Evolutionary conservation across 768 basidiomycete genomes (phyloP).

Genomic region (Xanthoconium purpureum): DNA sequence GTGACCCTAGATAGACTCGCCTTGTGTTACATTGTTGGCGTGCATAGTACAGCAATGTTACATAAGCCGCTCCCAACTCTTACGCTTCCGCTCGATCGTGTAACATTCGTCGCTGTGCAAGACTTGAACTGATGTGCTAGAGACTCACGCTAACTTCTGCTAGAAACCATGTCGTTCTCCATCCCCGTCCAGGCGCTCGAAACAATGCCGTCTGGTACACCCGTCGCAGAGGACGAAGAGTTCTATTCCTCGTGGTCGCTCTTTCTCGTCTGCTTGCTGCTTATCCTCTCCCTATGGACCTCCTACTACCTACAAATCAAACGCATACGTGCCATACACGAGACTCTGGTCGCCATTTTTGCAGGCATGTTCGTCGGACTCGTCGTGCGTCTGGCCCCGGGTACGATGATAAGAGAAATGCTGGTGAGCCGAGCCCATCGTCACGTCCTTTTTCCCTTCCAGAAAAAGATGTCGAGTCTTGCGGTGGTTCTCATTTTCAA

Average conservation of each 20-base stretch:
- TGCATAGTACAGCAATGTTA: constrained; percentile 5
- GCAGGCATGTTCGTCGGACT: constrained; percentile 96
- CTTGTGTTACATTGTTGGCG: too few species aligned
- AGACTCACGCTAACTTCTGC: background rate
- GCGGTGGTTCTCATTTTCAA: background rate
- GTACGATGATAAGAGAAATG: constrained; percentile 96
- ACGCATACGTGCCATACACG: constrained; percentile 91
- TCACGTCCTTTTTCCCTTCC: background rate
- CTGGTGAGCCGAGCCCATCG: constrained; percentile 70
- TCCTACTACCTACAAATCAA: constrained; percentile 98
- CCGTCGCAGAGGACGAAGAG: constrained; percentile 73
- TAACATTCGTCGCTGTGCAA: background rate
- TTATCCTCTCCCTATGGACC: constrained; percentile 92
- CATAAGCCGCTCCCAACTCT: constrained; percentile 8
- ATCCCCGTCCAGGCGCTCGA: constrained; percentile 29
- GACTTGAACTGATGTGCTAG: constrained; percentile 8
- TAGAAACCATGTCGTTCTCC: constrained; percentile 39
- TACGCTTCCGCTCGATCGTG: background rate
- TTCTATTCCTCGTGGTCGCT: constrained; percentile 94
- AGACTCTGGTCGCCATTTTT: constrained; percentile 92
- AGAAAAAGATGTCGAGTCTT: background rate
- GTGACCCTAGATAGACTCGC: background rate
- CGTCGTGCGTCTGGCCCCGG: constrained; percentile 85
- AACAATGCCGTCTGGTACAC: constrained; percentile 29
- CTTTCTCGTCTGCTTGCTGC: constrained; percentile 86